Evolutionary conservation across 805 yeast genomes (phyloP).

Genomic region (Naumovozyma baii): DNA sequence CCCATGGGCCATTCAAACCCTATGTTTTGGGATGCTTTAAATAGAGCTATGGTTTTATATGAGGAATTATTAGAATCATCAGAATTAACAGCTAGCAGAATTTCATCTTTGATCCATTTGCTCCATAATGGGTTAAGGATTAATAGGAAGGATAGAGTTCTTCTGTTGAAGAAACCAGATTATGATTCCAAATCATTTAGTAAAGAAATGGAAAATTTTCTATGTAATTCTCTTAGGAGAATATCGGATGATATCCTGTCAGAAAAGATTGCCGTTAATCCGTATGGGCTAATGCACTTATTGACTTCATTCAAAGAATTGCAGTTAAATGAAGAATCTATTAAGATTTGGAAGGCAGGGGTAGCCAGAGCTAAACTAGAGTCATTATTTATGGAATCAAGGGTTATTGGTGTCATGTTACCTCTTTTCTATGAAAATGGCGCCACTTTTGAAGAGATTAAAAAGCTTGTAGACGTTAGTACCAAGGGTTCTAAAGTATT

Average conservation of each 20-base stretch:
- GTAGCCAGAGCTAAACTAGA: constrained; percentile 1
- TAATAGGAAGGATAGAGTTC: constrained; percentile 41
- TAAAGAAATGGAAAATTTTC: constrained; percentile 37
- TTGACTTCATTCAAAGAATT: constrained; percentile 49
- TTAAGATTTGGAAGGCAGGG: constrained; percentile 52
- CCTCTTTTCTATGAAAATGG: constrained; percentile 54
- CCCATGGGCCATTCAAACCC: constrained; percentile 21
- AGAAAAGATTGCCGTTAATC: constrained; percentile 32
- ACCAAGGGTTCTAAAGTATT: constrained; percentile 11
- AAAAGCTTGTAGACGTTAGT: constrained; percentile 40
- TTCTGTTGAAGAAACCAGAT: constrained; percentile 45
- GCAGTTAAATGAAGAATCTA: constrained; percentile 47
- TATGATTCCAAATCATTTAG: constrained; percentile 45
- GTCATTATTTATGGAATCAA: constrained; percentile 43
- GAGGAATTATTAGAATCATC: constrained; percentile 36
- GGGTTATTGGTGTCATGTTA: constrained; percentile 53
- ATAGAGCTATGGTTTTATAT: constrained; percentile 39
- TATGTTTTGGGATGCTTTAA: constrained; percentile 41
- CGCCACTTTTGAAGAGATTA: constrained; percentile 47
- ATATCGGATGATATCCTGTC: constrained; percentile 40
- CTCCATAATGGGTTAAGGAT: constrained; percentile 44
- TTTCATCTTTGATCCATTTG: constrained; percentile 38
- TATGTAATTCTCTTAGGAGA: constrained; percentile 38
- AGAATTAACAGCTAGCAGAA: constrained; percentile 34
- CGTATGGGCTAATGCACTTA: constrained; percentile 44